Evolutionary conservation across 2,329 filamentous ascomycete genomes (phyloP), one percentile per base, ranked within the genome.

Genomic region (Dactylella cylindrospora): DNA sequence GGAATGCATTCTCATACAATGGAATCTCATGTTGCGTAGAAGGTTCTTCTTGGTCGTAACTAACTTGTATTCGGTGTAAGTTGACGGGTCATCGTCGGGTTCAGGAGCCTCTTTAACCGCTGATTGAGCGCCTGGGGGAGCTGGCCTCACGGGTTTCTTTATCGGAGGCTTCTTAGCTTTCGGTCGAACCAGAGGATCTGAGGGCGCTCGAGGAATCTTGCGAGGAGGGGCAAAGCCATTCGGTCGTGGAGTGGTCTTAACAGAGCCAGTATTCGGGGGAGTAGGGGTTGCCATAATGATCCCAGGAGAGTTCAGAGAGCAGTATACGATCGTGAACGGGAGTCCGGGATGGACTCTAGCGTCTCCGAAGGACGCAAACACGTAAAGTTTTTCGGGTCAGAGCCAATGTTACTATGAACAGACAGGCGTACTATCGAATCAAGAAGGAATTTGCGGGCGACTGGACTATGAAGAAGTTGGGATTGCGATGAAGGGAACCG

Each of bases 41-140:
- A 95, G 74, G 7, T 84, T 83, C 69, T 84, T 84, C 73, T 94
- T 95, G 5, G 88, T 94, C 5, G 90, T 88, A 66, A 89, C 82
- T 13, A 97, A 78, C 10, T 88, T 88, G 67, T 76, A 84, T 68
- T 84, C 84, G 38, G 36, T 54, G 22, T 62, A 62, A 8, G 49
- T 62, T 7, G 57, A 54, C 9, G 55, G 55, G 15, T 62, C 57
- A 23, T 62, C 57, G 19, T 62, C 57, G 15, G 57, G 57, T 31
- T 62, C 57, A 13, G 43, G 15, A 2, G 44, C 38, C 7, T 54
- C 49, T 17, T 35, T 54, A 23, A 50, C 22, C 3, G 25, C 31
- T 22, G 43, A 49, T 23, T 49, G 49, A 12, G 26, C 12, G 19
- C 25, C 19, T 25, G 46, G 17, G 2, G 55, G 55, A 26, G 29